Base-by-base conservation (phyloP, 768 basidiomycete genomes). In the Pleurotus tuber-regium region DNA sequence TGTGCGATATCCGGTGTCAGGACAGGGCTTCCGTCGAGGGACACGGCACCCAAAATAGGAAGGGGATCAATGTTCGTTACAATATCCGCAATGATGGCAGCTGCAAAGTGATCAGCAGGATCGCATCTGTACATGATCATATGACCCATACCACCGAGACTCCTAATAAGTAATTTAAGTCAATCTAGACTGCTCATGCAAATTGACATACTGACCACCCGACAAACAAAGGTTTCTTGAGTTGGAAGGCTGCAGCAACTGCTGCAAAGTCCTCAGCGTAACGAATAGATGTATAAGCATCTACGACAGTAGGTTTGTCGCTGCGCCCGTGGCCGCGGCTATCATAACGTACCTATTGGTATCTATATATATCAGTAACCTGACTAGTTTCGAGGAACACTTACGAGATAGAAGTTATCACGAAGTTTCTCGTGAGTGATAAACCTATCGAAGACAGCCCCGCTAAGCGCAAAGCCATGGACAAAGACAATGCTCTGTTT, bases 31-130 rank as follows among this genome's bases (percentile, higher is more conserved):
- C 60, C 66, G 26, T 60, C 49, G 1, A 64, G 55, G 36, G 59
- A 64, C 12, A 70, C 57, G 10, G 66, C 58, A 19, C 63, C 68
- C 1, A 66, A 62, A 38, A 71, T 59, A 2, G 64, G 59, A 0
- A 59, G 53, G 14, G 63, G 59, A 3, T 52, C 54, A 24, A 69
- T 59, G 50, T 69, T 57, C 10, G 59, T 55, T 10, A 60, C 61
- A 7, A 71, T 61, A 46, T 71, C 70, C 7, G 63, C 59, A 2
- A 60, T 59, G 7, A 67, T 63, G 7, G 65, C 62, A 9, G 59
- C 67, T 66, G 33, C 35, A 3, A 52, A 43, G 48, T 31, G 43
- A 47, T 31, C 36, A 33, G 3, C n/a, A n/a, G n/a, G n/a, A n/a
- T n/a, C n/a, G n/a, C n/a, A n/a, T n/a, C n/a, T n/a, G n/a, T n/a